Conservation (phyloP, 108 stramenopile species). For the Conticribra weissflogii region DNA sequence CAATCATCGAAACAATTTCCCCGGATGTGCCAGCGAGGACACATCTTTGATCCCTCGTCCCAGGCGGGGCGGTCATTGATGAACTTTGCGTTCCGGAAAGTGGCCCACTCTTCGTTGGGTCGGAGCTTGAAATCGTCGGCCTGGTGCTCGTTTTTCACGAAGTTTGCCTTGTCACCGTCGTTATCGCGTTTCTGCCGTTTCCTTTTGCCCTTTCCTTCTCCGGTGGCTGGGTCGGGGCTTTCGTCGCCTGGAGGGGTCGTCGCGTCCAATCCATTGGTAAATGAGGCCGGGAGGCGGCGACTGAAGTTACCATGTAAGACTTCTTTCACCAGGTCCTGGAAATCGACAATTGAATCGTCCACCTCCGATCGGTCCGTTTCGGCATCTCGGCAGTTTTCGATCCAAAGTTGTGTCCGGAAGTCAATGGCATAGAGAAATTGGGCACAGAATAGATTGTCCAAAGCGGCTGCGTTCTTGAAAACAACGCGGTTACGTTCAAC, state of each 20-base stretch:
- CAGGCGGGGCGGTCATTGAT: neutral
- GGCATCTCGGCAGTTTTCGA: neutral
- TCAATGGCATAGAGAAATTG: constrained; percentile 8
- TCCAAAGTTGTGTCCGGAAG: neutral
- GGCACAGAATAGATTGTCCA: neutral
- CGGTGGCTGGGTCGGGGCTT: no score
- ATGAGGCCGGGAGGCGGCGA: neutral
- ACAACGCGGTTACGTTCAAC: no score
- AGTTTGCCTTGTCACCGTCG: no score
- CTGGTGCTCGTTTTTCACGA: neutral
- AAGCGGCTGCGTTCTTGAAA: neutral
- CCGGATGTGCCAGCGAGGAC: neutral
- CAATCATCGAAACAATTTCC: neutral
- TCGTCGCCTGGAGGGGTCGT: neutral
- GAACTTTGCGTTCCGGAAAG: neutral
- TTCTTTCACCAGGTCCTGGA: neutral
- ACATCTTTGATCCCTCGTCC: neutral
- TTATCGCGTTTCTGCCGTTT: neutral
- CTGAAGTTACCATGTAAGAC: neutral
- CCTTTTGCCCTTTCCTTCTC: no score
- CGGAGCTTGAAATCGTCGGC: neutral
- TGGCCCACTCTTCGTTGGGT: neutral
- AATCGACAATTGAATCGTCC: neutral
- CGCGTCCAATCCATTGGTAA: neutral
- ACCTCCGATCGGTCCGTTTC: neutral